Base-by-base conservation (phyloP, 805 yeast species). In the Blastobotrys mokoenaii region DNA sequence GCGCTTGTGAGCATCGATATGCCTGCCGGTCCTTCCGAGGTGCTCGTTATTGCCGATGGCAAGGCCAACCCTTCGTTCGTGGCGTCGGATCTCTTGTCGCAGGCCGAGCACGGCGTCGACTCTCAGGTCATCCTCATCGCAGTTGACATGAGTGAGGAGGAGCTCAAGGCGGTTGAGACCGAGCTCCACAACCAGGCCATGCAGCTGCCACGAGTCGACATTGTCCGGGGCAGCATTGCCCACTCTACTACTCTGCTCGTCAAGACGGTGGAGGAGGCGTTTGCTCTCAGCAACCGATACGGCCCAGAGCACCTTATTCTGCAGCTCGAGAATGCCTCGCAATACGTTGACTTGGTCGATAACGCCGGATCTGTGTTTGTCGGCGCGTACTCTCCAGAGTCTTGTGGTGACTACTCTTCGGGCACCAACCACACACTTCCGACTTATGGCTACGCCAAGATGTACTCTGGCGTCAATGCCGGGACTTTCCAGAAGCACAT, bases 21-120 rank as follows among this genome's bases (percentile, higher is more conserved):
- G 97, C 99, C 99, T 41, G 99, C 99, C 20, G 99, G 99, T 8
- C 99, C 99, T 25, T 84, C 95, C 43, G 99, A 93, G 68, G 99
- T 93, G 18, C 72, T 93, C 48, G 99, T 90, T 4, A 72, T 93
- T 56, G 95, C 96, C 40, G 99, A 93, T 63, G 76, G 72, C 48
- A 60, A 74, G 39, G 86, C 97, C 10, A 96, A 88, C 66, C 90
- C 95, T 18, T 96, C 88, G 59, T 93, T 86, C 65, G 98, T 93
- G 27, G 98, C 97, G n/a, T 78, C 88, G 52, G 99, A 93, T 64
- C 73, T 93, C 61, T 72, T 93, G 48, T 89, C 97, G 0, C 99
- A 93, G 69, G 99, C 99, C 25, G 99, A 93, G 70, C 99, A 93
- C 64, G 99, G 99, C 54, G 77, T 89, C 47, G 99, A 93, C 65